Conservation (phyloP, 2,329 filamentous ascomycete genomes). For the Exophiala sp. region DNA sequence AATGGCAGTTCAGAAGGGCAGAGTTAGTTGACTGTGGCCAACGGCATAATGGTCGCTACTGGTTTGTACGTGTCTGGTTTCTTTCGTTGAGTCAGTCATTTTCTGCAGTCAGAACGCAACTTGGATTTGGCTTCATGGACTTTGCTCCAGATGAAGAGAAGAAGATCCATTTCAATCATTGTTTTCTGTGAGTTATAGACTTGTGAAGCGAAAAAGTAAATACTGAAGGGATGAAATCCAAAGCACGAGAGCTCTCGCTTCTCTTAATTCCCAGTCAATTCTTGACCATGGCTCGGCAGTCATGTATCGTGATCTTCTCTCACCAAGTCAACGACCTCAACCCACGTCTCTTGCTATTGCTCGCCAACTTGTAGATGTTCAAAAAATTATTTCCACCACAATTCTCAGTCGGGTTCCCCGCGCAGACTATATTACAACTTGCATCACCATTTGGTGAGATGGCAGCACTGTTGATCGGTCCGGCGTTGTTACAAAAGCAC, state of each 20-base stretch:
- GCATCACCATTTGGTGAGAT: constrained; percentile 19
- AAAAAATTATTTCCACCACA: constrained; percentile 22
- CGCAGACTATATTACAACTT: constrained; percentile 25
- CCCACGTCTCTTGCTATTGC: constrained; percentile 5
- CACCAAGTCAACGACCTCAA: constrained; percentile 8
- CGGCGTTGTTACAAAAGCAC: constrained; percentile 30
- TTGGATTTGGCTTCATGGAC: no score
- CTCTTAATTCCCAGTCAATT: not conserved
- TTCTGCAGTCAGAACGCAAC: no score
- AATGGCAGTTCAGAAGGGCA: not conserved
- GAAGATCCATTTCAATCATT: no score
- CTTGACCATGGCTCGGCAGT: no score
- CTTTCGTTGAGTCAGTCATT: no score
- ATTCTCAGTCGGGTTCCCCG: constrained; percentile 26
- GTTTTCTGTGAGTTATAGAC: no score
- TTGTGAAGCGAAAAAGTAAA: no score
- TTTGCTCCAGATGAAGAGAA: no score
- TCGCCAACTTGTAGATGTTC: constrained; percentile 23
- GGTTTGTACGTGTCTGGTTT: no score
- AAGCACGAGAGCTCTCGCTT: not conserved
- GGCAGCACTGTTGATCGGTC: constrained; percentile 18
- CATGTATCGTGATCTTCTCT: not conserved
- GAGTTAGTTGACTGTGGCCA: no score
- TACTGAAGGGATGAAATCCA: not conserved
- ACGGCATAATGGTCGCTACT: no score